Conservation (phyloP, 2,329 filamentous ascomycete species). For the Penicillium oxalicum region DNA sequence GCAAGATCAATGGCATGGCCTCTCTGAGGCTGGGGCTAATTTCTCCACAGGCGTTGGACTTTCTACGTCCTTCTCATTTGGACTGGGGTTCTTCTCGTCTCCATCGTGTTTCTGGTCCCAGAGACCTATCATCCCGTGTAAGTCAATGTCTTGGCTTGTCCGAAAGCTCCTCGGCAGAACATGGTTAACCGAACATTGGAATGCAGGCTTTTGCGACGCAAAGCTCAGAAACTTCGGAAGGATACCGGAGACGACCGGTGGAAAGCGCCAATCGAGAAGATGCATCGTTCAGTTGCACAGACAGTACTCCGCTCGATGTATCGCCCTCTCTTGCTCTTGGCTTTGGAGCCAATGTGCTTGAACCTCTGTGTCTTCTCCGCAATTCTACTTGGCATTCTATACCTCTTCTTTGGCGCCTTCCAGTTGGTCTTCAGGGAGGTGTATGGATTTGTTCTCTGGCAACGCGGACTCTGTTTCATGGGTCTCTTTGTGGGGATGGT, state of each 20-base stretch:
- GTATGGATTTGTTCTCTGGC: slow-evolving; percentile 72
- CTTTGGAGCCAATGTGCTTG: slow-evolving; percentile 79
- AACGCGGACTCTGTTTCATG: slow-evolving; percentile 73
- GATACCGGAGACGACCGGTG: slow-evolving; percentile 73
- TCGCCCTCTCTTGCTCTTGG: slow-evolving; percentile 69
- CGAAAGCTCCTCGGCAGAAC: too few species aligned
- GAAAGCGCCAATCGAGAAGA: slow-evolving; percentile 69
- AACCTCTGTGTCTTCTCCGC: slow-evolving; percentile 77
- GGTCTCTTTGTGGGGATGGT: slow-evolving; percentile 46
- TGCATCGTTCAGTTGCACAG: slow-evolving; percentile 58
- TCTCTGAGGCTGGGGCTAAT: slow-evolving; percentile 1
- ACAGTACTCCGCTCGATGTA: slow-evolving; percentile 56
- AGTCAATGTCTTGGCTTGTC: slow-evolving; percentile 6
- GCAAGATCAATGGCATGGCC: background rate
- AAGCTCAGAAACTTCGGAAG: slow-evolving; percentile 63
- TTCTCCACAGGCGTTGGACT: slow-evolving; percentile 59
- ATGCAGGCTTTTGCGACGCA: slow-evolving; percentile 58
- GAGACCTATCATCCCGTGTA: slow-evolving; percentile 70
- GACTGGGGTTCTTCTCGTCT: slow-evolving; percentile 58
- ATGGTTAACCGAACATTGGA: slow-evolving; percentile 32
- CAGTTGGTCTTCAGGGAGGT: slow-evolving; percentile 68
- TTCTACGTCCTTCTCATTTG: slow-evolving; percentile 83
- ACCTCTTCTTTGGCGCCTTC: slow-evolving; percentile 88
- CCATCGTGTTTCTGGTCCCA: slow-evolving; percentile 68
- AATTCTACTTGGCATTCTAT: slow-evolving; percentile 78